A percentile compares a stretch with the other conserved stretches of the same genome.
Conservation (phyloP, 2,329 filamentous ascomycete species). For the Sporothrix brasiliensis region DNA sequence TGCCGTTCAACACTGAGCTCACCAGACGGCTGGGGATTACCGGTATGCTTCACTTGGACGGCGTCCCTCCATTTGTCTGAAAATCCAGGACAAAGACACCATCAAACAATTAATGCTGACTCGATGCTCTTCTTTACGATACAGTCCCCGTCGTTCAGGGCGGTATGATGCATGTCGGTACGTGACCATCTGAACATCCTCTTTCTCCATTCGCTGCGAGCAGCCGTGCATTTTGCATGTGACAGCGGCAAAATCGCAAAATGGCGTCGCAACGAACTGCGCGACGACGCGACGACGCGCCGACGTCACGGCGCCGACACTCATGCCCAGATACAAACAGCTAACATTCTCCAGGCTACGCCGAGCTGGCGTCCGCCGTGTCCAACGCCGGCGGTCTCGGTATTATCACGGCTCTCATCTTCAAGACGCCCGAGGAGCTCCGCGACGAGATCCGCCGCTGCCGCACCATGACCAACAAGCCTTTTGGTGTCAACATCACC, state of each 20-base stretch:
- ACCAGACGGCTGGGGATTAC: constrained; percentile 61
- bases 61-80: not conserved
- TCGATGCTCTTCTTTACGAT: constrained; percentile 23
- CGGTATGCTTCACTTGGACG: constrained; percentile 34
- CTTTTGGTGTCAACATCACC: constrained; percentile 94
- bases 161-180: constrained; percentile 62
- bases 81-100: not conserved
- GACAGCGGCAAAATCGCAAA: constrained; percentile 5
- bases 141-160: constrained; percentile 80
- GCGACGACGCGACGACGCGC: not conserved
- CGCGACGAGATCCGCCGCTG: constrained; percentile 91
- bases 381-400: constrained; percentile 82
- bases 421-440: constrained; percentile 87
- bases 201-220: not conserved
- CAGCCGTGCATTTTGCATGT: constrained; percentile 16
- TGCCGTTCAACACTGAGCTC: constrained; percentile 62
- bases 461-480: constrained; percentile 73
- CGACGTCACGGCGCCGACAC: not conserved
- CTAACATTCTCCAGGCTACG: constrained; percentile 65
- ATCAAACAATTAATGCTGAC: constrained; percentile 38
- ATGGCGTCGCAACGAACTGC: not conserved
- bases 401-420: constrained; percentile 85
- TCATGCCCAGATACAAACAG: not conserved
- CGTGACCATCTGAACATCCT: constrained; percentile 15
- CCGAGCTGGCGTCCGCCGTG: constrained; percentile 74